These are phyloP conservation scores for Paulownia fortunei DNA, from an alignment of 257 asterid species.

Conservation along the genomic window DNA sequence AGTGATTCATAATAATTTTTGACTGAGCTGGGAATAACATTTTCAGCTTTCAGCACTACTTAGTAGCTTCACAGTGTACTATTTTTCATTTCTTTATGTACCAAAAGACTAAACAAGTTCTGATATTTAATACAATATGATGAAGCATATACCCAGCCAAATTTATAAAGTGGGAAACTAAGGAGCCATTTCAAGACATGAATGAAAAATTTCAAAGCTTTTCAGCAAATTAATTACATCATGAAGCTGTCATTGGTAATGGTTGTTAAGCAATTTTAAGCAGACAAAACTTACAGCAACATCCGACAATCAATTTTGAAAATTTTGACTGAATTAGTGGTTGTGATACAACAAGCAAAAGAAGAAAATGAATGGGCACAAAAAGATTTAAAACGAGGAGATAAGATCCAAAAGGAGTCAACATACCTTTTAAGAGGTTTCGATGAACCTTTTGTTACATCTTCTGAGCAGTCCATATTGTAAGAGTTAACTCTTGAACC, in stretches of 20 bases:
- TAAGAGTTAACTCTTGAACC: slow-evolving; percentile 49
- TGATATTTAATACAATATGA: neutral
- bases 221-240: slow-evolving; percentile 25
- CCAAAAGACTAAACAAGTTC: neutral
- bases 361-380: slow-evolving; percentile 15
- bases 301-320: neutral
- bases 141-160: slow-evolving; percentile 8
- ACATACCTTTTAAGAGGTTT: slow-evolving; percentile 57
- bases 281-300: slow-evolving; percentile 17
- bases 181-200: slow-evolving; percentile 1
- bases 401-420: slow-evolving; percentile 4
- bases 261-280: slow-evolving; percentile 20
- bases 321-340: neutral
- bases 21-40: neutral
- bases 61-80: slow-evolving; percentile 1
- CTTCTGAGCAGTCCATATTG: slow-evolving; percentile 47
- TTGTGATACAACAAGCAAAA: slow-evolving; percentile 20
- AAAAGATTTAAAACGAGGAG: slow-evolving; percentile 34
- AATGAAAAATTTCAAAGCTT: neutral
- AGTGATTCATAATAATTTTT: neutral
- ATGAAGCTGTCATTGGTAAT: slow-evolving; percentile 9
- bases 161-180: neutral
- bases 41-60: slow-evolving; percentile 11
- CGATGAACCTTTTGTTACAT: slow-evolving; percentile 42
- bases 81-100: slow-evolving; percentile 6